These are phyloP conservation scores for Daldinia grandis DNA, from an alignment of 495 filamentous ascomycete genomes.

Conservation along the genomic window DNA sequence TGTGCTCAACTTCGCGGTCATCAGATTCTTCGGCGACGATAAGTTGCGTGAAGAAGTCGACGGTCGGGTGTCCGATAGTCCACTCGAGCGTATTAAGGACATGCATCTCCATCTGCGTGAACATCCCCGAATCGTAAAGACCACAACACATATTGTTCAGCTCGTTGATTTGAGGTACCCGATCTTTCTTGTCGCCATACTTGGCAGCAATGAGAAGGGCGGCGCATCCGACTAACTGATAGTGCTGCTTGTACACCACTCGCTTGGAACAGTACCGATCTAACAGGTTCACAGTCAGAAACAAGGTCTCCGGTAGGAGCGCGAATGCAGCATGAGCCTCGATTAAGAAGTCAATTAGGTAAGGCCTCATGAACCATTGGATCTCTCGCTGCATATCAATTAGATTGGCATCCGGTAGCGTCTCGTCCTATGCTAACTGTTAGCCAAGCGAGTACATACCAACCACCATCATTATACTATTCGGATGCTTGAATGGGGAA, in stretches of 20 bases:
- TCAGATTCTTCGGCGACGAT: slow-evolving; percentile 72
- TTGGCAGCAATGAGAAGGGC: slow-evolving; percentile 97
- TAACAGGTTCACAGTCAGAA: slow-evolving; percentile 94
- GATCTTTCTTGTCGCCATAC: slow-evolving; percentile 98
- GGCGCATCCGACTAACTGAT: slow-evolving; percentile 96
- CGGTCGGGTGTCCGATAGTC: slow-evolving; percentile 94
- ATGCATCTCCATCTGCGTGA: slow-evolving; percentile 99
- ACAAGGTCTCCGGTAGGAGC: slow-evolving; percentile 91
- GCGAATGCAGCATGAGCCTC: slow-evolving; percentile 96
- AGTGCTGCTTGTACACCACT: slow-evolving; percentile 99
- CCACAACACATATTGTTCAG: slow-evolving; percentile 99
- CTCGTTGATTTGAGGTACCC: slow-evolving; percentile 93
- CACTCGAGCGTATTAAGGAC: slow-evolving; percentile 97
- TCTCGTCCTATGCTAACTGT: slow-evolving; percentile 69
- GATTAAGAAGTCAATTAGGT: slow-evolving; percentile 96
- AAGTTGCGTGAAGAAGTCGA: slow-evolving; percentile 89
- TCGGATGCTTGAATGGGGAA: not conserved
- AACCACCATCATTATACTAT: slow-evolving; percentile 2
- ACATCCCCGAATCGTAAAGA: slow-evolving; percentile 99
- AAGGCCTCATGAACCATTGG: slow-evolving; percentile 99
- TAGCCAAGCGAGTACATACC: not conserved
- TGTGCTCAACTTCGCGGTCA: slow-evolving; percentile 89
- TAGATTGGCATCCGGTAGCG: slow-evolving; percentile 91
- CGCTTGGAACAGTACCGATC: slow-evolving; percentile 97
- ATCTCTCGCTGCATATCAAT: slow-evolving; percentile 99